These are phyloP conservation scores for Syncephalastrum sp. DNA, from an alignment of 371 early-diverging fungal species.

Conservation along the genomic window DNA sequence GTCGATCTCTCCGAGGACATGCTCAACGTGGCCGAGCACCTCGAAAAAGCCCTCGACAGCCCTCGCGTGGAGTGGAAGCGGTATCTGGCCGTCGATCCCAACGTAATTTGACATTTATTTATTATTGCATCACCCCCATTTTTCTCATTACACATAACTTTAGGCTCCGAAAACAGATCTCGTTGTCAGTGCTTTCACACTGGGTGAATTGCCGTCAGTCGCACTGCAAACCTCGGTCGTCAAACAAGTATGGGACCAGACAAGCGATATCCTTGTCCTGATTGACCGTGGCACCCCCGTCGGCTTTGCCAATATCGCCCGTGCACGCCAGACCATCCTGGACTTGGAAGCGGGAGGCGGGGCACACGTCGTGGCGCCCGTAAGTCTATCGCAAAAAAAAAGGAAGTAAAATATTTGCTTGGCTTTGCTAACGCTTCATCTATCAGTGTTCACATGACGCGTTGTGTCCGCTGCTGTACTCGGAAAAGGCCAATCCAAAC, in stretches of 20 bases:
- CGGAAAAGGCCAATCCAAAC: slow-evolving; percentile 41
- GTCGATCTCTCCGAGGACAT: slow-evolving; percentile 84
- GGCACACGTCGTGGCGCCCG: slow-evolving; percentile 69
- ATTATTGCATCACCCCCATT: too few species aligned
- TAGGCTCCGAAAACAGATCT: slow-evolving; percentile 59
- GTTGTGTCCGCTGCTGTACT: slow-evolving; percentile 65
- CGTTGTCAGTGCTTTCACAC: slow-evolving; percentile 72
- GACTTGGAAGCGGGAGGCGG: slow-evolving; percentile 29
- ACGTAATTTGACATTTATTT: slow-evolving; percentile 19
- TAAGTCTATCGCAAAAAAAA: slow-evolving; percentile 30
- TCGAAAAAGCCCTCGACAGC: slow-evolving; percentile 18
- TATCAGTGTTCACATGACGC: slow-evolving; percentile 76
- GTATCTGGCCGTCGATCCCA: slow-evolving; percentile 59
- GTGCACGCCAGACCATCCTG: slow-evolving; percentile 73
- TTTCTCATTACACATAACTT: not conserved
- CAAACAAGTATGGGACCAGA: slow-evolving; percentile 76
- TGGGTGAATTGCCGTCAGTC: slow-evolving; percentile 73
- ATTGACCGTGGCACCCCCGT: slow-evolving; percentile 87
- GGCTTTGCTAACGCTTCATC: slow-evolving; percentile 1
- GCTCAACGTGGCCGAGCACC: slow-evolving; percentile 66
- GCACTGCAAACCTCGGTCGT: slow-evolving; percentile 65
- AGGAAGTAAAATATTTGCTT: not conserved
- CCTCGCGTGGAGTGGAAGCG: slow-evolving; percentile 52
- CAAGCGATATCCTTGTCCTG: slow-evolving; percentile 75
- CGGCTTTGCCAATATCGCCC: slow-evolving; percentile 69